Evolutionary conservation across 768 basidiomycete genomes (phyloP).

Genomic region (Boletus pseudo-olivaceus): DNA sequence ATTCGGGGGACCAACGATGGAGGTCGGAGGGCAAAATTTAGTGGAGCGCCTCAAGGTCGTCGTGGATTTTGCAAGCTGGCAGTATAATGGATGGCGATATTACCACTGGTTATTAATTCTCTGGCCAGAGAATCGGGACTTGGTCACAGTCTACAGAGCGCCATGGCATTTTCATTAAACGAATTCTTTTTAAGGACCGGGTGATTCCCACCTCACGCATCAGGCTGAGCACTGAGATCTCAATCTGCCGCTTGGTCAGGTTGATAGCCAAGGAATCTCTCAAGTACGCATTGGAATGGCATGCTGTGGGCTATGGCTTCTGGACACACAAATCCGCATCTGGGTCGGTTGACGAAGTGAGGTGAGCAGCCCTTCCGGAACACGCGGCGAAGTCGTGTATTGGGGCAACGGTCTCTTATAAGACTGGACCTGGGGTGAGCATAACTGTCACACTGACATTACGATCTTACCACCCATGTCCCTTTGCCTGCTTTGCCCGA

Average conservation of each 20-base stretch:
- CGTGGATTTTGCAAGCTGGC: neutral
- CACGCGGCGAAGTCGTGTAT: slow-evolving; percentile 33
- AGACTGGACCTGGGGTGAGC: slow-evolving; percentile 18
- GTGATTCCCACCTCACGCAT: slow-evolving; percentile 21
- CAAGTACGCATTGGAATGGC: slow-evolving; percentile 23
- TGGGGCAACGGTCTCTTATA: slow-evolving; percentile 32
- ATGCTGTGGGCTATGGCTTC: slow-evolving; percentile 22
- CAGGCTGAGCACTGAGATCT: neutral
- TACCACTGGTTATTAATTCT: neutral
- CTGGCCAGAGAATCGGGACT: neutral
- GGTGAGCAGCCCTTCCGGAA: slow-evolving; percentile 26
- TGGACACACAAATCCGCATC: slow-evolving; percentile 21
- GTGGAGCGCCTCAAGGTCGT: neutral
- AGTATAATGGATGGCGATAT: neutral
- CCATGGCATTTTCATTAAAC: slow-evolving; percentile 14
- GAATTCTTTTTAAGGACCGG: slow-evolving; percentile 14
- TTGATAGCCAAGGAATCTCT: slow-evolving; percentile 9
- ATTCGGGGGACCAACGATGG: neutral
- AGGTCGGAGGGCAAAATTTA: neutral
- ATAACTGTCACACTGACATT: slow-evolving; percentile 8
- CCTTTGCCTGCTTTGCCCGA: slow-evolving; percentile 23
- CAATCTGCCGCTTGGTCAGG: neutral
- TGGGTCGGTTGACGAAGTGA: slow-evolving; percentile 20
- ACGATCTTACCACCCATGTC: slow-evolving; percentile 23
- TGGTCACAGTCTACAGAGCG: slow-evolving; percentile 2